Evolutionary conservation across 2,329 filamentous ascomycete genomes (phyloP), one percentile per base, ranked within the genome.

Genomic region (Arthrobotrys pseudoclavata): DNA sequence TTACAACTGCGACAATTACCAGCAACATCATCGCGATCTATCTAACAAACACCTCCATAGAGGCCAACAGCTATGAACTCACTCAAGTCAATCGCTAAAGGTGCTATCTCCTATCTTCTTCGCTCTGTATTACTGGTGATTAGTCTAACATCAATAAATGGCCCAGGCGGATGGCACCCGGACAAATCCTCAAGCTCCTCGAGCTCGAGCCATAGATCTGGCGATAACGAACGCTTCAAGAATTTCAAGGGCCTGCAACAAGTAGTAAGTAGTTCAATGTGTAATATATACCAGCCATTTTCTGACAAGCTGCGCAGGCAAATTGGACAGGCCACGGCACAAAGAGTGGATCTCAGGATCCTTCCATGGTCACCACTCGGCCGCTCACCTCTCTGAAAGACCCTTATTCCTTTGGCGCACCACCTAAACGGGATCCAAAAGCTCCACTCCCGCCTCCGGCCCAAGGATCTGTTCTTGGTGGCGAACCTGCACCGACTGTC

Each of bases 351-450:
- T 69, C 74, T 52, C 63, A 64, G 69, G 86, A 87, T 77, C 83
- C 86, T 70, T 80, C 83, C 15, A 82, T 84, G 47, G 82, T 82
- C 69, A 81, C 84, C 42, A 84, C 88, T 34, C 86, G 87, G 15
- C 93, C 94, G 0, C 85, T 96, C 50, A 86, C 89, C 7, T 86
- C 89, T 2, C 87, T 97, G 31, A 90, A 89, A 82, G 93, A 97
- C 82, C 94, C 93, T 0, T 83, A 88, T 0, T 88, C 89, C 15
- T 97, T 97, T 82, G 93, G 89, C 1, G 92, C 93, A 24, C 94
- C 94, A 26, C 94, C 94, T 0, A 94, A 89, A 81, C 91, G 88
- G 78, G 83, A 86, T 13, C 83, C 85, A 31, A 85, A 86, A 63
- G 82, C 86, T 53, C 85, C 85, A 13, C 84, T 86, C 12, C 84